A percentile compares a stretch with the other conserved stretches of the same genome.
Evolutionary conservation across 805 yeast genomes (phyloP).

Genomic region (Cyberlindnera xishuangbannaensis): DNA sequence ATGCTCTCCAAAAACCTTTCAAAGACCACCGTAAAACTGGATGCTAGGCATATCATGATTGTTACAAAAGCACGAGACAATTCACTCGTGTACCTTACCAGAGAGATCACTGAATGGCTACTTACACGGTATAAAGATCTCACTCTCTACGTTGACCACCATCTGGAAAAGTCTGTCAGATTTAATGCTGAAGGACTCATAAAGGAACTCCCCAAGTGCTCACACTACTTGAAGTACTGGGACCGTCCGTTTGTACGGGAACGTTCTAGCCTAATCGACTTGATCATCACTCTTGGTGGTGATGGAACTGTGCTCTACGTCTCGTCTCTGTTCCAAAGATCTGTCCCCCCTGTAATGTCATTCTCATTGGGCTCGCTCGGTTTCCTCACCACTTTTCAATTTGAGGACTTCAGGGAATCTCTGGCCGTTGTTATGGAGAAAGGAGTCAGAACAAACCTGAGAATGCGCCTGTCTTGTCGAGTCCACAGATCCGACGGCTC

Average conservation of each 20-base stretch:
- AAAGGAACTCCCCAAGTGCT: constrained; percentile 40
- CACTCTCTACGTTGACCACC: constrained; percentile 68
- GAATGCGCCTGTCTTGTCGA: constrained; percentile 86
- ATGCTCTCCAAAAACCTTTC: constrained; percentile 66
- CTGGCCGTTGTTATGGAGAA: constrained; percentile 53
- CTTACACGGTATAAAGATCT: constrained; percentile 35
- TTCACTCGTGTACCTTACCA: constrained; percentile 65
- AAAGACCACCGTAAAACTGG: constrained; percentile 65
- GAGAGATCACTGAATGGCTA: constrained; percentile 78
- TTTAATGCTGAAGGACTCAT: constrained; percentile 55
- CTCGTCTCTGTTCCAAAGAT: constrained; percentile 75
- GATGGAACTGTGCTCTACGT: constrained; percentile 94
- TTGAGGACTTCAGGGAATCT: constrained; percentile 60
- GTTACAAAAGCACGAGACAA: constrained; percentile 90
- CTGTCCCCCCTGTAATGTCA: constrained; percentile 88
- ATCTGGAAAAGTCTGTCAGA: constrained; percentile 52
- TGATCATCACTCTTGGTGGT: constrained; percentile 88
- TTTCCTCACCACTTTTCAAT: constrained; percentile 80
- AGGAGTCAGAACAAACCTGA: constrained; percentile 71
- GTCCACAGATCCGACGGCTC: constrained; percentile 42
- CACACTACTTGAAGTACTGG: constrained; percentile 60
- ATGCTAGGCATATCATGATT: constrained; percentile 65
- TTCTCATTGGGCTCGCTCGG: constrained; percentile 91
- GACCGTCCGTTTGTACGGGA: constrained; percentile 46
- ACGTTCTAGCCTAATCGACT: constrained; percentile 49